A percentile compares a stretch with the other conserved stretches of the same genome.
These are phyloP conservation scores for Mortierella sp. DNA, from an alignment of 371 early-diverging fungal genomes.

Conservation along the genomic window DNA sequence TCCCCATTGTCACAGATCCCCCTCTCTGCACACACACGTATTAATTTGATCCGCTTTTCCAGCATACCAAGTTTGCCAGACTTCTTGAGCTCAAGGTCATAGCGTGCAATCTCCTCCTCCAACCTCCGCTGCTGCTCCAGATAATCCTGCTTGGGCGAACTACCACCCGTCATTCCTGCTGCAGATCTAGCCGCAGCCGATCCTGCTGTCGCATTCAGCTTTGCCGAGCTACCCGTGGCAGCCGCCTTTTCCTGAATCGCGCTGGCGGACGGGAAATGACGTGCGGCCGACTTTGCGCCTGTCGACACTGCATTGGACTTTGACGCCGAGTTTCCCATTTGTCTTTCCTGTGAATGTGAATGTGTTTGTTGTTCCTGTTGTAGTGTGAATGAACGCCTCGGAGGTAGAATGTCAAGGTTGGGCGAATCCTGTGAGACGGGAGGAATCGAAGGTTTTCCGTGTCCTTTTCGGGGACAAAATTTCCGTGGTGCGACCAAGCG, in stretches of 20 bases:
- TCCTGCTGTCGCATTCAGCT: slow-evolving; percentile 7
- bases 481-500: slow-evolving; percentile 1
- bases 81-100: slow-evolving; percentile 31
- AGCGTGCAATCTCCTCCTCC: slow-evolving; percentile 39
- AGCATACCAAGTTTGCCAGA: slow-evolving; percentile 31
- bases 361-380: no score
- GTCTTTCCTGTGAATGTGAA: neutral
- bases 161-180: neutral
- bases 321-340: slow-evolving; percentile 51
- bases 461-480: neutral
- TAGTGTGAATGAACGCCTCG: no score
- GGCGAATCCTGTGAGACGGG: neutral
- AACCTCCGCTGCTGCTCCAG: slow-evolving; percentile 36
- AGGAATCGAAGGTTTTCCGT: neutral
- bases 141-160: slow-evolving; percentile 47
- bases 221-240: slow-evolving; percentile 7
- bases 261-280: slow-evolving; percentile 50
- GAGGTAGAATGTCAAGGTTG: no score
- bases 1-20: neutral
- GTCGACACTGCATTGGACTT: slow-evolving; percentile 29
- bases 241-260: slow-evolving; percentile 35
- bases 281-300: slow-evolving; percentile 40
- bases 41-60: neutral
- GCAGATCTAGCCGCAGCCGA: neutral
- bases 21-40: neutral